Base-by-base conservation (phyloP, 2,329 filamentous ascomycete genomes). In the Helotiales sp. region DNA sequence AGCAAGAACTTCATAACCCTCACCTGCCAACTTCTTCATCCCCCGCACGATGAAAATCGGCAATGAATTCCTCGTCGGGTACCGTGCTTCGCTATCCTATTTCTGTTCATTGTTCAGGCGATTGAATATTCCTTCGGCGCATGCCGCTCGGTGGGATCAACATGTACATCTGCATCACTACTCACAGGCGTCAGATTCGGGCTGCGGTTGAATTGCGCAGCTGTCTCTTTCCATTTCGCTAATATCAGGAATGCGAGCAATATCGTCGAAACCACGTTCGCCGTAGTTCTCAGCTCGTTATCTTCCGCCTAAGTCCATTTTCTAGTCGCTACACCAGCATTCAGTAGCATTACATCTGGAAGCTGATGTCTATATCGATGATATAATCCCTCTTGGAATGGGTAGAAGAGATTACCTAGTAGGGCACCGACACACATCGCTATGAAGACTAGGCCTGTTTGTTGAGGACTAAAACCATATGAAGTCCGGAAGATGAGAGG, bases 251-350 rank as follows among this genome's bases (percentile, higher is more conserved):
- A 54, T 1, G 63, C 73, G 7, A 77, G 60, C 3, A 76, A 59
- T 30, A 76, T 70, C 1, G 74, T 75, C 13, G 71, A 71, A 17
- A 74, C 54, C 3, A 77, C 72, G 62, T 75, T 76, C 11, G 75
- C 71, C 1, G 71, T 72, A 28, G 75, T 57, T 6, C 62, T 61
- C 13, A 66, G 1, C n/a, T 50, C 32, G 63, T 71, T 65, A 2
- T 49, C 45, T 26, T 49, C 45, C 6, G n/a, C 45, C 45, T 22
- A 22, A 10, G 4, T 72, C 74, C 45, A 49, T 24, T 22, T 26
- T 10, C 45, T 20, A 3, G 45, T 49, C 45, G 45, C 45, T 7
- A 26, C 45, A 24, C 45, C 45, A n/a, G 45, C 45, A n/a, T 49
- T 49, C 45, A 43, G 6, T 13, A 43, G 37, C 11, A 43, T 6